phyloP scores from a whole-genome alignment of 192 early-diverging fungal species.

The Coemansia guatemalensis region DNA sequence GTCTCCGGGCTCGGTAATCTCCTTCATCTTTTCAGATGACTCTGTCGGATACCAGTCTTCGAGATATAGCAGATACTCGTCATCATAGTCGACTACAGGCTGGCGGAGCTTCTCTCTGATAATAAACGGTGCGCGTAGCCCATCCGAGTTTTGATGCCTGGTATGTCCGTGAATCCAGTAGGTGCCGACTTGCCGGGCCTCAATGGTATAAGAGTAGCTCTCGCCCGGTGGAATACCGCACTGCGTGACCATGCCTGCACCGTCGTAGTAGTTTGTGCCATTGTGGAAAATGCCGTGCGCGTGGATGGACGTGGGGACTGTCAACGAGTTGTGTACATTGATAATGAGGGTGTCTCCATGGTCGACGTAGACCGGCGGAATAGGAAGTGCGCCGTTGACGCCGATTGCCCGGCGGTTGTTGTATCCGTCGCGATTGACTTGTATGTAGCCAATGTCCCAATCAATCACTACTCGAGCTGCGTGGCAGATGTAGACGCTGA shows the following conservation, averaged over 20 bases:
- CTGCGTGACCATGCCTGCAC: constrained; percentile 63
- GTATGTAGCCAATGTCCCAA: constrained; percentile 65
- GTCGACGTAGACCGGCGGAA: constrained; percentile 20
- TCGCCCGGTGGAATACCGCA: constrained; percentile 67
- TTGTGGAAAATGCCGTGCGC: constrained; percentile 75
- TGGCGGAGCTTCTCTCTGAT: constrained; percentile 39
- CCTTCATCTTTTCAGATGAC: constrained; percentile 51
- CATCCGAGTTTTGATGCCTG: constrained; percentile 73
- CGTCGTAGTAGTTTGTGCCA: constrained; percentile 64
- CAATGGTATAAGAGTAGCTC: constrained; percentile 63
- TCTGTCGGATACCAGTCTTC: constrained; percentile 71
- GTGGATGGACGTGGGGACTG: constrained; percentile 62
- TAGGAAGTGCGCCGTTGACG: constrained; percentile 62
- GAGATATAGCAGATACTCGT: constrained; percentile 62
- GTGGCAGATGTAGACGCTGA: neutral
- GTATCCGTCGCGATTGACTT: constrained; percentile 60
- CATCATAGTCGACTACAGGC: constrained; percentile 55
- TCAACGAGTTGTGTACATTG: constrained; percentile 46
- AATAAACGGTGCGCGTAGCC: constrained; percentile 67
- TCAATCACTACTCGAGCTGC: constrained; percentile 10
- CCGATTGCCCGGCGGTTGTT: constrained; percentile 57
- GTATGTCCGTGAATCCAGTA: constrained; percentile 79
- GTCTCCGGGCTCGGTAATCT: constrained; percentile 46
- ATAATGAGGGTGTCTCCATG: constrained; percentile 30
- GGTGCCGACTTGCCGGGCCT: constrained; percentile 59